Evolutionary conservation across 148 eudicot genomes (phyloP).

Genomic region (Fagopyrum esculentum): DNA sequence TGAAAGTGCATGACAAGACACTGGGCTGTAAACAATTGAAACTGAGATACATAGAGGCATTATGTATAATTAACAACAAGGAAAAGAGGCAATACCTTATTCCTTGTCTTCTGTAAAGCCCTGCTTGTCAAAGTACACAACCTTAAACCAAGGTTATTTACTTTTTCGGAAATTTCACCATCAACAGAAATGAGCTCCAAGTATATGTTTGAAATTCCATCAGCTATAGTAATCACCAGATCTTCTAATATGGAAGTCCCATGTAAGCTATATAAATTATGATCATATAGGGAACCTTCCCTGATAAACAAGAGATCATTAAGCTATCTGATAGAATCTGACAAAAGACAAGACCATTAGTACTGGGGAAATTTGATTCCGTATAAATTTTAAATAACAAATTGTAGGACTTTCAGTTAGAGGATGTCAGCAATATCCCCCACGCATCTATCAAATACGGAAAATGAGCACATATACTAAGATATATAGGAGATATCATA

Average conservation of each 20-base stretch:
- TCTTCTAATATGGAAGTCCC: conserved; percentile 79
- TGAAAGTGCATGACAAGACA: not conserved
- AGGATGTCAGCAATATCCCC: not conserved
- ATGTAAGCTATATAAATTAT: conserved; percentile 41
- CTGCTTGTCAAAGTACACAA: conserved; percentile 76
- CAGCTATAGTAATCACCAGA: conserved; percentile 73
- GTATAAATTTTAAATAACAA: not conserved
- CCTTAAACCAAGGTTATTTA: conserved; percentile 56
- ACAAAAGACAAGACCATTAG: not conserved
- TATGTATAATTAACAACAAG: not conserved
- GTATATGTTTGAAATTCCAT: conserved; percentile 83
- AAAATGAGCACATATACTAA: not conserved
- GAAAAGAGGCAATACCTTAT: conserved; percentile 48
- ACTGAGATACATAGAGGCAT: not conserved
- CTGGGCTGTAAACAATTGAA: not conserved
- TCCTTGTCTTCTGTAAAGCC: conserved; percentile 81
- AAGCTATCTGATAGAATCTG: not conserved
- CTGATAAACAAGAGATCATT: conserved; percentile 26
- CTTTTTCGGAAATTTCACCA: conserved; percentile 61
- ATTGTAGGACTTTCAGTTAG: not conserved
- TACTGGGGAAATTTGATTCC: not conserved
- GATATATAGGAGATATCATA: not conserved
- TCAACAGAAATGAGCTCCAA: conserved; percentile 93
- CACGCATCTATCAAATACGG: not conserved
- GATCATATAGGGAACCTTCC: conserved; percentile 54